Conservation (phyloP, 2,329 filamentous ascomycete genomes). For the Alternaria rosae region DNA sequence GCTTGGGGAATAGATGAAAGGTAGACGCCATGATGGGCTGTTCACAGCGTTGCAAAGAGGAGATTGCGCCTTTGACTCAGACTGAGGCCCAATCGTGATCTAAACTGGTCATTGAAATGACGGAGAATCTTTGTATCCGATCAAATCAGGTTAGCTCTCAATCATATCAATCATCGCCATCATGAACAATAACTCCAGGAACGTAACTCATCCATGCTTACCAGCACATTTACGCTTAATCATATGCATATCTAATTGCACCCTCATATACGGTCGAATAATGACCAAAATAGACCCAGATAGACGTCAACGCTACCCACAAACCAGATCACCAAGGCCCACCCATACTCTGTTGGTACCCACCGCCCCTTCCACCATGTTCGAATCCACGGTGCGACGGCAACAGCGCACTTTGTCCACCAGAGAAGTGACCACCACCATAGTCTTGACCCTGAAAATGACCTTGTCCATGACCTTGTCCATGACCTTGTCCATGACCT, state of each 20-base stretch:
- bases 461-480: not conserved
- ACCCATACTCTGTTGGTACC: conserved; percentile 19
- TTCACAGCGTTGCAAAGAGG: not conserved
- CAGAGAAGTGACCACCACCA: not conserved
- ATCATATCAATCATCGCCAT: not conserved
- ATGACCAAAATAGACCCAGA: too few species aligned
- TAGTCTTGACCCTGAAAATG: not conserved
- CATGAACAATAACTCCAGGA: not conserved
- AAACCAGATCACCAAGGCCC: conserved; percentile 6
- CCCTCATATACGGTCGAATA: not conserved
- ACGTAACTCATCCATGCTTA: not conserved
- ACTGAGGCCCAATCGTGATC: too few species aligned
- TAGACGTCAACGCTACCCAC: not conserved
- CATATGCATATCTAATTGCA: not conserved
- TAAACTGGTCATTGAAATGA: too few species aligned
- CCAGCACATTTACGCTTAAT: not conserved
- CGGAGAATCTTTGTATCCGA: not conserved
- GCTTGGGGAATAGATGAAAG: not conserved
- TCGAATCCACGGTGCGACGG: not conserved
- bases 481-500: not conserved
- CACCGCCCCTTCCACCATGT: not conserved
- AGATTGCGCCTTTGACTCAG: not conserved
- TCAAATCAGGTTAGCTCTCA: not conserved
- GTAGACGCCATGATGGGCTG: not conserved
- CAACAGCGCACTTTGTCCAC: not conserved